Conservation (phyloP, 768 basidiomycete species). For the Naganishia randhawae region DNA sequence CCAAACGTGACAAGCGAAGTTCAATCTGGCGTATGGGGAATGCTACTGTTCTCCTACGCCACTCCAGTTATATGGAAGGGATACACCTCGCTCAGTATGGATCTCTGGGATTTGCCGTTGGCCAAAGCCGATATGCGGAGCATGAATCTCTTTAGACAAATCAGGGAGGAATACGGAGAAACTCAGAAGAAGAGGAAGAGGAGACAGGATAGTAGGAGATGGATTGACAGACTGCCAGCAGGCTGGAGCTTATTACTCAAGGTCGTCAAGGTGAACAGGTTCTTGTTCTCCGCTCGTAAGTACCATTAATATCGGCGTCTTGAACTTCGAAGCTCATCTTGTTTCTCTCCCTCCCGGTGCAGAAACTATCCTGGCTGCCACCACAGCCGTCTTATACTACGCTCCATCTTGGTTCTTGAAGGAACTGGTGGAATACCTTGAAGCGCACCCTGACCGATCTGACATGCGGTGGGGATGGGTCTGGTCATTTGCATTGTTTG, state of each 20-base stretch:
- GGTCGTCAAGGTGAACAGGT: constrained; percentile 41
- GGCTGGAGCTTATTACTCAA: constrained; percentile 47
- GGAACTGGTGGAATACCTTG: constrained; percentile 63
- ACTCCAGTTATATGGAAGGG: constrained; percentile 84
- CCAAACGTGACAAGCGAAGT: constrained; percentile 70
- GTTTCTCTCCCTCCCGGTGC: not conserved
- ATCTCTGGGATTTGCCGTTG: constrained; percentile 83
- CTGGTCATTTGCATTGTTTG: constrained; percentile 52
- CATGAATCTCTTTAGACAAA: constrained; percentile 35
- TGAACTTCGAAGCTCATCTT: not conserved
- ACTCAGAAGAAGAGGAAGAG: constrained; percentile 35
- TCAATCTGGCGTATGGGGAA: constrained; percentile 50
- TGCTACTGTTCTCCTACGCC: constrained; percentile 78
- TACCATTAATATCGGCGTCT: not conserved
- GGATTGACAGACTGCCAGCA: constrained; percentile 17
- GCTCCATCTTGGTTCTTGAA: constrained; percentile 62
- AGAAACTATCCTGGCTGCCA: constrained; percentile 43
- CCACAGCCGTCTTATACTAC: constrained; percentile 47
- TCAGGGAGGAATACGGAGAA: constrained; percentile 40
- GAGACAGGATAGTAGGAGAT: constrained; percentile 19
- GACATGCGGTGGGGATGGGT: constrained; percentile 70
- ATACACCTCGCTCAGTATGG: constrained; percentile 66
- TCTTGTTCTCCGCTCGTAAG: constrained; percentile 42
- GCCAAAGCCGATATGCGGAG: constrained; percentile 68
- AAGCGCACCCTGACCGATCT: constrained; percentile 59